Conservation (phyloP, 139 green algal species). For the Chlorella vulgaris region DNA sequence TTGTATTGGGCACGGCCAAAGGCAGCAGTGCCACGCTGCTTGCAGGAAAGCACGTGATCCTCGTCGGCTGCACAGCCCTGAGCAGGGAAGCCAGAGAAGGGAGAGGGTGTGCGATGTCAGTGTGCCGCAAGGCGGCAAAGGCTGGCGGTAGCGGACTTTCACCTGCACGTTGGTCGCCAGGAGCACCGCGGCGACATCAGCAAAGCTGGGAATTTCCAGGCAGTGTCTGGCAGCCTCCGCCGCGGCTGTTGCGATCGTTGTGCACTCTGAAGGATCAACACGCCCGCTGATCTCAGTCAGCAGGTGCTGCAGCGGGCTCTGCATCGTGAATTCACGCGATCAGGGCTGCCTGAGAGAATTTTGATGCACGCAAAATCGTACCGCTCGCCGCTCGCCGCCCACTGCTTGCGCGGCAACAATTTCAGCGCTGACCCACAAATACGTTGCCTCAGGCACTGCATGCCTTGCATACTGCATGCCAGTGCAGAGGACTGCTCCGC, state of each 20-base stretch:
- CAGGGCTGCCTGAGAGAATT: too few species aligned
- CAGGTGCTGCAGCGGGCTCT: neutral
- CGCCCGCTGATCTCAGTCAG: neutral
- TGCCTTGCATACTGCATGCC: too few species aligned
- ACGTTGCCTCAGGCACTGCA: too few species aligned
- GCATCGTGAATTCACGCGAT: too few species aligned
- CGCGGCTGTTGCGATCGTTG: neutral
- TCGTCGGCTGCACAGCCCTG: slow-evolving; percentile 32
- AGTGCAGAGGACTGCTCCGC: too few species aligned
- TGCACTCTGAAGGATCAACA: neutral
- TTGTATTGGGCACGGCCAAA: slow-evolving; percentile 10
- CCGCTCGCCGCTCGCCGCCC: too few species aligned
- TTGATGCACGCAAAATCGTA: too few species aligned
- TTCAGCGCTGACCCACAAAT: too few species aligned
- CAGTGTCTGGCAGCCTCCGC: neutral
- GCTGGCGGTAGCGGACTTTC: neutral
- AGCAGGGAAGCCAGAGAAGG: neutral
- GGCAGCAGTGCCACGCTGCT: slow-evolving; percentile 1
- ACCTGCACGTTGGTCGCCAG: neutral
- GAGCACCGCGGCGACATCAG: neutral
- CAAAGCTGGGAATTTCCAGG: neutral
- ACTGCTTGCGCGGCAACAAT: too few species aligned
- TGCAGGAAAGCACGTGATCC: neutral
- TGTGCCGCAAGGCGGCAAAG: neutral
- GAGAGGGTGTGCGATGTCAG: neutral